phyloP scores from a whole-genome alignment of 1,284 basidiomycete species.

The Thelephora terrestris region DNA sequence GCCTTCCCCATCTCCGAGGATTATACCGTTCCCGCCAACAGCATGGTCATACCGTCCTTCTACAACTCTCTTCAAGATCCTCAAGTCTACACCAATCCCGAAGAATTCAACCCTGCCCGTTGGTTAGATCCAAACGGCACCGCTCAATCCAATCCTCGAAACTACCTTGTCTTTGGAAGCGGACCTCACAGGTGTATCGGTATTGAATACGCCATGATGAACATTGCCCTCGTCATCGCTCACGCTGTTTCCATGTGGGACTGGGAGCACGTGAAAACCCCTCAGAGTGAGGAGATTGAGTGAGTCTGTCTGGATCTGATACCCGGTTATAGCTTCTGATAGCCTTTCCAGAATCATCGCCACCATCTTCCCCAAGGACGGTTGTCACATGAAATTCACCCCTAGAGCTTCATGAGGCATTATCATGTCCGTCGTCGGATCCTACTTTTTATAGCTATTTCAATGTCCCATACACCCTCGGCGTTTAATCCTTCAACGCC shows the following conservation, averaged over 20 bases:
- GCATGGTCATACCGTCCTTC: slow-evolving; percentile 97
- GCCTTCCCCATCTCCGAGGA: slow-evolving; percentile 84
- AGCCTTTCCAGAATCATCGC: slow-evolving; percentile 61
- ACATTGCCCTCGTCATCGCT: slow-evolving; percentile 81
- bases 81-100: slow-evolving; percentile 81
- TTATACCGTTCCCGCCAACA: slow-evolving; percentile 87
- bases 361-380: slow-evolving; percentile 94
- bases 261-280: slow-evolving; percentile 84
- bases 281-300: slow-evolving; percentile 75
- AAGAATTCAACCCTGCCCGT: slow-evolving; percentile 79
- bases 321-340: not conserved
- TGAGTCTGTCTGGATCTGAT: slow-evolving; percentile 29
- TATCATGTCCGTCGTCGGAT: not conserved
- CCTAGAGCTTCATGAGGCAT: slow-evolving; percentile 30
- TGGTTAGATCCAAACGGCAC: slow-evolving; percentile 82
- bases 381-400: slow-evolving; percentile 71
- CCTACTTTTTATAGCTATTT: too few species aligned
- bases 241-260: slow-evolving; percentile 78
- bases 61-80: slow-evolving; percentile 92
- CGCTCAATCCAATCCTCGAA: slow-evolving; percentile 84
- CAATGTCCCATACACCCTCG: too few species aligned
- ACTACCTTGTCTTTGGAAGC: slow-evolving; percentile 93
- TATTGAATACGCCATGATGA: slow-evolving; percentile 87
- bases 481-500: too few species aligned
- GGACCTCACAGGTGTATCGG: slow-evolving; percentile 95